Conservation (phyloP, 805 yeast species). For the Lipomyces starkeyi region DNA sequence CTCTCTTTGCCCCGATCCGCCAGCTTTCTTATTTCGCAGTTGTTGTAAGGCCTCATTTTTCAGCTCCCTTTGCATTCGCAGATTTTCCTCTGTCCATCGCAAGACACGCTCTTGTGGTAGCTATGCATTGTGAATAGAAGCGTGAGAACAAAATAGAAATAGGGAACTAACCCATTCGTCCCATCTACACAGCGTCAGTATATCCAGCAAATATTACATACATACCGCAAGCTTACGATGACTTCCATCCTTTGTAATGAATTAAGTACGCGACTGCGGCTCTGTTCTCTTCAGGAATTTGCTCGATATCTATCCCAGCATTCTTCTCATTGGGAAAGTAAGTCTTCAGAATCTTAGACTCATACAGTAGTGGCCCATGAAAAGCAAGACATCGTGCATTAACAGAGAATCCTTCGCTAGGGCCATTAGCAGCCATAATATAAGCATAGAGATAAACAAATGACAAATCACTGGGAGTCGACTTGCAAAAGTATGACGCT, state of each 20-base stretch:
- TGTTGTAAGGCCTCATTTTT: constrained; percentile 53
- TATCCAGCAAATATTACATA: neutral
- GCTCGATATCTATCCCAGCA: constrained; percentile 41
- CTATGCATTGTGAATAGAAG: constrained; percentile 5
- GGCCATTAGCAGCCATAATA: constrained; percentile 11
- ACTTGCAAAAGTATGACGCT: no score
- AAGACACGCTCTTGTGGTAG: constrained; percentile 63
- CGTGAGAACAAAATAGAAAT: neutral
- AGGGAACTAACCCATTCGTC: constrained; percentile 84
- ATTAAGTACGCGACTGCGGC: constrained; percentile 61
- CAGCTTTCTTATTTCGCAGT: constrained; percentile 40
- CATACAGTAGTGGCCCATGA: constrained; percentile 90
- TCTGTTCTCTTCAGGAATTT: constrained; percentile 49
- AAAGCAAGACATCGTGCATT: constrained; percentile 67
- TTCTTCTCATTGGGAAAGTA: constrained; percentile 59
- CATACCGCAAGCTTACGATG: constrained; percentile 50
- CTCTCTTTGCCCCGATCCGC: constrained; percentile 28
- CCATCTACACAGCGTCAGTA: constrained; percentile 54
- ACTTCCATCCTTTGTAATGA: constrained; percentile 95
- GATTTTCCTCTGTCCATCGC: constrained; percentile 70
- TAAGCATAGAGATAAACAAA: neutral
- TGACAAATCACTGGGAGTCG: no score
- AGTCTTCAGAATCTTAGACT: constrained; percentile 75
- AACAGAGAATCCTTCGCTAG: constrained; percentile 37
- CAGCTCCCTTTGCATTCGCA: constrained; percentile 65